Evolutionary conservation across 768 basidiomycete genomes (phyloP), one percentile per base, ranked within the genome.

Genomic region (Mycena vitilis): DNA sequence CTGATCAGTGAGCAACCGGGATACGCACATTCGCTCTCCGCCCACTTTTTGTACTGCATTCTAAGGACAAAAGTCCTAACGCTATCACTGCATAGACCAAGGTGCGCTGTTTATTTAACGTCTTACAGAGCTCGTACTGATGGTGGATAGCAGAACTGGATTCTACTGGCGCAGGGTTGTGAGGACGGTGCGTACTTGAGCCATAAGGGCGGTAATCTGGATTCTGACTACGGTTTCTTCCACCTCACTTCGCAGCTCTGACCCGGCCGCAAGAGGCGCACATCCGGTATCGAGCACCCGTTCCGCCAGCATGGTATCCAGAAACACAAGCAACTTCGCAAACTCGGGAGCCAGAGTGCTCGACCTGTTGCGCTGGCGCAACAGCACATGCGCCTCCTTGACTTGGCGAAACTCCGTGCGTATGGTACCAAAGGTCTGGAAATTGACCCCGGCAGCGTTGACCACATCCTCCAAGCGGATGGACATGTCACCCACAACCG

Each of bases 401-500:
- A 42, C 42, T 20, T 23, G 12, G 9, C 49, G 23, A 13, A 62
- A 40, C 40, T 62, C 60, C 5, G 60, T 62, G n/a, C 60, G 60
- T 16, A 40, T 53, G 3, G 60, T 62, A 1, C 37, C 2, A 18
- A 51, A 62, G 1, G 60, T 62, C 23, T 62, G 60, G 30, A 34
- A 13, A n/a, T 62, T 62, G 34, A 62, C 49, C 5, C 51, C 60
- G 20, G 60, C 60, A 1, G 60, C 51, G 18, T n/a, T 23, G 1
- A 62, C 60, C 15, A 62, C 60, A 23, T 62, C 60, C 16, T 62
- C 49, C 18, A 62, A n/a, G 2, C 51, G 60, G 4, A 62, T 44
- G 13, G 9, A 9, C 23, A 52, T 25, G 2, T 23, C 15, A 5
- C 25, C 49, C 4, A 52, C 25, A 23, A 44, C 5, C 9, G 18